Percentiles rank a stretch among this genome's conserved stretches.
Conservation (phyloP, 306 rosid genomes). For the Dalbergia oliveri region DNA sequence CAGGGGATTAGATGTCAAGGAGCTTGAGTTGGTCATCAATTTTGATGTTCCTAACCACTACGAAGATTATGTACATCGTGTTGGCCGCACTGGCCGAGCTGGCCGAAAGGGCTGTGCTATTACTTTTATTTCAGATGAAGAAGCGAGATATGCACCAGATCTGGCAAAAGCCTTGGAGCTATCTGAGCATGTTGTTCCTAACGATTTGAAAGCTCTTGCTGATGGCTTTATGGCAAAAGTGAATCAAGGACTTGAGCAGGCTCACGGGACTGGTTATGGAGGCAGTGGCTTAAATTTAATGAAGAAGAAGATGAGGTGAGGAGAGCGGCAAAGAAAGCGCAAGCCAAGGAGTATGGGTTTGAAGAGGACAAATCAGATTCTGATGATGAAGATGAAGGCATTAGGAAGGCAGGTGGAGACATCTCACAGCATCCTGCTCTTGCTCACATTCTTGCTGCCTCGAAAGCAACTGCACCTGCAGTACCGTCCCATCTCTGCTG, state of each 20-base stretch:
- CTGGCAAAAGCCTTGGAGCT: conserved; percentile 88
- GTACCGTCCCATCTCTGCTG: conserved; percentile 64
- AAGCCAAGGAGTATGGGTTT: conserved; percentile 94
- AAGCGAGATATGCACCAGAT: conserved; percentile 91
- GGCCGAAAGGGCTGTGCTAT: conserved; percentile 95
- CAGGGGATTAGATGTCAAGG: conserved; percentile 95
- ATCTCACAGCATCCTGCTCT: conserved; percentile 85
- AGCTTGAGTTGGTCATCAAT: conserved; percentile 91
- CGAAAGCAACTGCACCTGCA: conserved; percentile 63
- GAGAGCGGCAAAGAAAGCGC: conserved; percentile 97
- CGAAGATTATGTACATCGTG: conserved; percentile 97
- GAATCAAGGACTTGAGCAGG: conserved; percentile 86
- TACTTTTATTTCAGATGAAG: conserved; percentile 90
- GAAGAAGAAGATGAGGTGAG: conserved; percentile 98
- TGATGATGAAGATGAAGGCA: conserved; percentile 91
- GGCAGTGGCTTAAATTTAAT: conserved; percentile 97
- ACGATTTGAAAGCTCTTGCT: conserved; percentile 86
- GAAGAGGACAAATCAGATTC: conserved; percentile 98
- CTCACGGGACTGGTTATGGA: conserved; percentile 97
- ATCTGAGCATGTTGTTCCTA: conserved; percentile 92
- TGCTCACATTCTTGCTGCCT: conserved; percentile 83
- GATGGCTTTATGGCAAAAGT: conserved; percentile 81
- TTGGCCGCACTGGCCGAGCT: conserved; percentile 96
- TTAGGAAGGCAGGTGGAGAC: conserved; percentile 88
- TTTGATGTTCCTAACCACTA: conserved; percentile 95